Evolutionary conservation across 2,329 filamentous ascomycete species (phyloP), one percentile per base, ranked within the genome.

Genomic region (Aspergillus awamori): DNA sequence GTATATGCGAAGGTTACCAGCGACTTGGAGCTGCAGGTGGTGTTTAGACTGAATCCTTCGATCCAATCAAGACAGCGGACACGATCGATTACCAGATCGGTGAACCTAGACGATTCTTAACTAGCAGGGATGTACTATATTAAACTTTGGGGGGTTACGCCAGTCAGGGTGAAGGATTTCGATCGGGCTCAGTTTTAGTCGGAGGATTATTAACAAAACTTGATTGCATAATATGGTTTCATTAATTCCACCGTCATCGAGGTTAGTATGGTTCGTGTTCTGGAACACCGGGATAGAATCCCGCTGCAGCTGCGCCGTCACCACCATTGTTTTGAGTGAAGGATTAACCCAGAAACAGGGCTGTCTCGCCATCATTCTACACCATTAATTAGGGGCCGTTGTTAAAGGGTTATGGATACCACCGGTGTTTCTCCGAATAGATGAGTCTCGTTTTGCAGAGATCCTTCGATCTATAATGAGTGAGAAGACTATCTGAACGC

Each of bases 261-360:
- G 28, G 49, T 20, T 22, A 33, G 45, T 49, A 17, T 56, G 53
- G 39, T 56, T 39, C 53, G 53, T 56, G 53, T 56, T 56, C 53
- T 56, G 53, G 53, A 56, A 56, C 39, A 45, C n/a, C 33, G 30
- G 53, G 39, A 47, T 33, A n/a, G 38, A 30, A 49, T 26, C 24
- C 24, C 24, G 24, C 13, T 28, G 45, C 45, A 36, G 33, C 33
- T 36, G 11, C 33, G 33, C 33, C 33, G 10, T 36, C 33, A 36
- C 33, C 11, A 36, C 11, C 33, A 36, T 36, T 36, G 33, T 36
- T 36, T 36, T 13, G 33, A 11, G 33, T 13, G 33, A 36, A 36
- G 10, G 13, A 15, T 36, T 36, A 36, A 36, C 11, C 33, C 33
- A 36, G 11, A 11, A 36, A 36, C 13, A 36, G 11, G 5, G 33